Percentiles rank a stretch among this genome's conserved stretches.
Evolutionary conservation across 192 early-diverging fungal genomes (phyloP).

Genomic region (Coemansia sp.): DNA sequence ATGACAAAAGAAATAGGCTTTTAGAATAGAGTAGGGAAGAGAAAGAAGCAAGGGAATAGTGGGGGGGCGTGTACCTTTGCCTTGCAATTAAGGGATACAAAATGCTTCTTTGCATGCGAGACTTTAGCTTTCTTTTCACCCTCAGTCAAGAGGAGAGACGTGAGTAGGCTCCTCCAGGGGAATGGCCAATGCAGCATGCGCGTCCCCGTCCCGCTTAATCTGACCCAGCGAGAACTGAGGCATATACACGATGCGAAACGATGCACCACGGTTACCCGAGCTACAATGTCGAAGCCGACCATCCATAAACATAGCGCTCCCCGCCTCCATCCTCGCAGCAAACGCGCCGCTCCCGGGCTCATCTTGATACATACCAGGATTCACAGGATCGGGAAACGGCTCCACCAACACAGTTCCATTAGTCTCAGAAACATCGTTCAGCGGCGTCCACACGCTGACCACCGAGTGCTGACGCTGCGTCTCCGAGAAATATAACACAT

Average conservation of each 20-base stretch:
- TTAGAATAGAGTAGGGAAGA: neutral
- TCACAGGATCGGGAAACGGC: slow-evolving; percentile 33
- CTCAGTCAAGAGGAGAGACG: neutral
- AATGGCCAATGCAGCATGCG: slow-evolving; percentile 30
- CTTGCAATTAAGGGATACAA: neutral
- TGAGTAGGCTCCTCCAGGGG: slow-evolving; percentile 14
- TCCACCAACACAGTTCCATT: slow-evolving; percentile 49
- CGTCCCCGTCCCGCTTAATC: neutral
- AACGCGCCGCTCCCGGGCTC: neutral
- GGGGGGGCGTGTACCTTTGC: neutral
- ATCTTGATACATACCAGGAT: slow-evolving; percentile 21
- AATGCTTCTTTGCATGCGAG: neutral
- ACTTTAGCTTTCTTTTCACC: neutral
- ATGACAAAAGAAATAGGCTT: neutral
- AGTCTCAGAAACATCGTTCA: slow-evolving; percentile 20
- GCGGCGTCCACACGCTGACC: slow-evolving; percentile 47
- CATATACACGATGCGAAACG: slow-evolving; percentile 41
- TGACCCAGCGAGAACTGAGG: slow-evolving; percentile 46
- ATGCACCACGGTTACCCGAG: slow-evolving; percentile 13
- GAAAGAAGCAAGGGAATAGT: neutral
- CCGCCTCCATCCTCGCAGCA: slow-evolving; percentile 27
- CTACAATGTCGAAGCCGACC: slow-evolving; percentile 50
- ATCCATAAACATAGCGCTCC: slow-evolving; percentile 49
- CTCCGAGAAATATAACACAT: slow-evolving; percentile 30
- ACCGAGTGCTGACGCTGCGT: slow-evolving; percentile 23